phyloP scores from a whole-genome alignment of 768 basidiomycete species.

The Tephrocybe sp. region DNA sequence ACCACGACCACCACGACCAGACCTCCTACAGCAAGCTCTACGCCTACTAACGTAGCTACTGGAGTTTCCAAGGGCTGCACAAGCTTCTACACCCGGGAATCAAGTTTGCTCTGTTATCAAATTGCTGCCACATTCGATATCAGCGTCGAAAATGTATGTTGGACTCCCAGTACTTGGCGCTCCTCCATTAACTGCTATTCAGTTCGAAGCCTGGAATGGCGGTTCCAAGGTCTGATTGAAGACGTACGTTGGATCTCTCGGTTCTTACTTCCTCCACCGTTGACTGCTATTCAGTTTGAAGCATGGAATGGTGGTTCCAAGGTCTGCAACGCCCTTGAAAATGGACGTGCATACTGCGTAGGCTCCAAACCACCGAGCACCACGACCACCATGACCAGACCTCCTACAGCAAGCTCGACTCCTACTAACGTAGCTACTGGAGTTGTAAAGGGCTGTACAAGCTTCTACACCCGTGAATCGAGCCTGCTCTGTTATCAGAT shows the following conservation, averaged over 20 bases:
- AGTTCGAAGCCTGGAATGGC: slow-evolving; percentile 8
- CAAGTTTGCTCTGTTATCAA: slow-evolving; percentile 7
- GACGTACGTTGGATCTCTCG: not conserved
- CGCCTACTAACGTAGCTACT: slow-evolving; percentile 3
- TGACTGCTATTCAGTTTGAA: not conserved
- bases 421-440: too few species aligned
- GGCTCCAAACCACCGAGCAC: not conserved
- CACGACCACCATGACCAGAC: not conserved
- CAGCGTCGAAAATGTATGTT: slow-evolving; percentile 5
- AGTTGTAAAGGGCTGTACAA: slow-evolving; percentile 4
- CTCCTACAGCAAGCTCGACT: too few species aligned
- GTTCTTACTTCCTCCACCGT: not conserved
- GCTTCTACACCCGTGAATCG: slow-evolving; percentile 8
- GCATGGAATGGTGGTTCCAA: slow-evolving; percentile 6
- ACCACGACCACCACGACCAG: not conserved
- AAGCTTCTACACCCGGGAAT: slow-evolving; percentile 9
- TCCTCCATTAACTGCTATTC: not conserved
- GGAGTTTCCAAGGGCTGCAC: slow-evolving; percentile 6
- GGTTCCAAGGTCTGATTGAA: too few species aligned
- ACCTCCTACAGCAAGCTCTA: slow-evolving; percentile 5
- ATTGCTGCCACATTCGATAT: slow-evolving; percentile 9
- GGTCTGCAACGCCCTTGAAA: slow-evolving; percentile 5
- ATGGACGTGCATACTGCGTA: not conserved
- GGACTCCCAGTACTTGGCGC: not conserved
- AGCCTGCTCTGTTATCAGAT: slow-evolving; percentile 9